These are phyloP conservation scores for Sugiyamaella castrensis DNA, from an alignment of 1,139 yeast genomes.

Conservation along the genomic window DNA sequence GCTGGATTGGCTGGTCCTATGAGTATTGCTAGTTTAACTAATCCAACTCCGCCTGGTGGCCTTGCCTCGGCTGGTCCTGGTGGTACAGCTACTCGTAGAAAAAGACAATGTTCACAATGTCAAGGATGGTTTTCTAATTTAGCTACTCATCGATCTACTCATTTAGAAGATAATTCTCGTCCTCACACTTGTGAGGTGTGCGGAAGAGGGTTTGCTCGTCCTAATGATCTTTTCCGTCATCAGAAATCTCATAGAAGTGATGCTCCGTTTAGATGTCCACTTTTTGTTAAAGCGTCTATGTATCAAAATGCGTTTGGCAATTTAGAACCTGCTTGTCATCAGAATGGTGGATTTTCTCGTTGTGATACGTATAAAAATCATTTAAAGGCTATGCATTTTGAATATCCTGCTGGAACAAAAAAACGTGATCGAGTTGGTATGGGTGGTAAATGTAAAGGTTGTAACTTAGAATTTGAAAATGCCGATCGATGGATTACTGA, in stretches of 20 bases:
- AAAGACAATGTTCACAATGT: constrained; percentile 84
- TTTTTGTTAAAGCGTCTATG: constrained; percentile 24
- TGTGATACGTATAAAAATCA: constrained; percentile 93
- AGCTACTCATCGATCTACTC: constrained; percentile 84
- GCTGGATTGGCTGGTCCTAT: constrained; percentile 15
- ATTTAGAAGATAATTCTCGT: constrained; percentile 65
- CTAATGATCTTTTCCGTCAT: constrained; percentile 82
- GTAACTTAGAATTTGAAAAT: constrained; percentile 59
- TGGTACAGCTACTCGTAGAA: constrained; percentile 45
- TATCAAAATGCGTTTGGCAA: constrained; percentile 11
- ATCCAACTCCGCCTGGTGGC: constrained; percentile 17
- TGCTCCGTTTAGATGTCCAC: constrained; percentile 39
- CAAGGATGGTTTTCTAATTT: constrained; percentile 70
- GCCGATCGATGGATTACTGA: constrained; percentile 77
- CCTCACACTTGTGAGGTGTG: constrained; percentile 80
- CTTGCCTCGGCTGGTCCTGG: constrained; percentile 13
- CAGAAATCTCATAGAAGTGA: constrained; percentile 62
- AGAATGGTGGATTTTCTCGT: constrained; percentile 77
- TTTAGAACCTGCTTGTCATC: constrained; percentile 52
- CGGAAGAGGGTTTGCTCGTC: constrained; percentile 80
- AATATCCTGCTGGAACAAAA: constrained; percentile 82
- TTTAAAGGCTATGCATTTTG: constrained; percentile 83
- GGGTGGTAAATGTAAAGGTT: constrained; percentile 72
- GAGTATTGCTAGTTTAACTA: constrained; percentile 23
- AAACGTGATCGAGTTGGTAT: constrained; percentile 70